phyloP scores from a whole-genome alignment of 768 basidiomycete genomes.

The Lactarius trivialis region DNA sequence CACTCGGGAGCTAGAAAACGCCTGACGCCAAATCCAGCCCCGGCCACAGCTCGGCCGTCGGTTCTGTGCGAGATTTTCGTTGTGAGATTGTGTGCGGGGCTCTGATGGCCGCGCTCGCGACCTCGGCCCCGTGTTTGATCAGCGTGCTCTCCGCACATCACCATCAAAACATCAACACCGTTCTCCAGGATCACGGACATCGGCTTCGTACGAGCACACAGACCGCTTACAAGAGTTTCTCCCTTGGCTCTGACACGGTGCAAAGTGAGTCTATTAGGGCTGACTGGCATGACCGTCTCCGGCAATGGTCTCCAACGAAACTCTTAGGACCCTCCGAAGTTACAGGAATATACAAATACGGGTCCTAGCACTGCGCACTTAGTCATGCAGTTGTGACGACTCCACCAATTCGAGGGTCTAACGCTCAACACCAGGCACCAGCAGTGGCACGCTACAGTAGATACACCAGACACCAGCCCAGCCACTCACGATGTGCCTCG shows the following conservation, averaged over 20 bases:
- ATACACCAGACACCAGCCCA: background rate
- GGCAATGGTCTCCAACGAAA: too few species aligned
- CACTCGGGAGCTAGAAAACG: background rate
- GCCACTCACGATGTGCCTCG: background rate
- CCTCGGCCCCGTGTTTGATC: background rate
- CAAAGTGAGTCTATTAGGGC: background rate
- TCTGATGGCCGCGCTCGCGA: too few species aligned
- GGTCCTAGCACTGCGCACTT: too few species aligned
- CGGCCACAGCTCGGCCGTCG: background rate
- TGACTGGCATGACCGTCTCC: background rate
- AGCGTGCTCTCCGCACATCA: background rate
- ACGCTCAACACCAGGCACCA: background rate
- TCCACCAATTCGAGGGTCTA: too few species aligned
- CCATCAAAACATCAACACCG: background rate
- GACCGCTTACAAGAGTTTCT: background rate
- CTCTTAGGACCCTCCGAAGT: too few species aligned
- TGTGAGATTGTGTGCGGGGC: too few species aligned
- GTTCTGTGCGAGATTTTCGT: background rate
- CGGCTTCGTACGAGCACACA: background rate
- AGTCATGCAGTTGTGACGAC: too few species aligned
- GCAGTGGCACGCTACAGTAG: background rate
- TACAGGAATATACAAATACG: too few species aligned
- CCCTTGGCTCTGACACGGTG: background rate
- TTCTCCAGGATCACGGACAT: background rate
- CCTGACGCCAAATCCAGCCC: background rate